A percentile compares a stretch with the other conserved stretches of the same genome.
phyloP scores from a whole-genome alignment of 345 rosid species.

The Acer yangbiense region DNA sequence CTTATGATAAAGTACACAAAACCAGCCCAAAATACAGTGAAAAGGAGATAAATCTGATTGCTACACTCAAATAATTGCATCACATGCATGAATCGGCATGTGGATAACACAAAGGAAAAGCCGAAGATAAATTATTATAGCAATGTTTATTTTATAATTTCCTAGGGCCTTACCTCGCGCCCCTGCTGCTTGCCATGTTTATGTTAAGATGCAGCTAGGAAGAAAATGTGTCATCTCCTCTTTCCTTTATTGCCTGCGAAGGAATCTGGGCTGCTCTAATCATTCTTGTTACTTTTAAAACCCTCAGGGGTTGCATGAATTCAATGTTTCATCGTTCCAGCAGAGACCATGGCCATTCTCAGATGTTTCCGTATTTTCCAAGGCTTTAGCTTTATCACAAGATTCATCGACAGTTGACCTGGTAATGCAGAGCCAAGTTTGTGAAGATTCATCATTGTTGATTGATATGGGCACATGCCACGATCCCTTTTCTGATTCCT shows the following conservation, averaged over 20 bases:
- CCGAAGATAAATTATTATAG: not conserved
- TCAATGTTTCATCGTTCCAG: not conserved
- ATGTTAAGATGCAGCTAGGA: not conserved
- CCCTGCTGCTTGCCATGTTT: not conserved
- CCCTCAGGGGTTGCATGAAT: conserved; percentile 11
- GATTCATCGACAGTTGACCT: conserved; percentile 27
- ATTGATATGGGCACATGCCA: conserved; percentile 77
- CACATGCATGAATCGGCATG: not conserved
- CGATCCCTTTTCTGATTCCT: conserved; percentile 89
- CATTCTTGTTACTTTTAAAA: conserved; percentile 1
- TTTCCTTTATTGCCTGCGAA: not conserved
- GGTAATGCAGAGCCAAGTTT: conserved; percentile 70
- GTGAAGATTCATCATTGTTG: conserved; percentile 30
- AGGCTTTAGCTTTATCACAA: conserved; percentile 19
- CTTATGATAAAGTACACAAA: not conserved
- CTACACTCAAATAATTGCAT: not conserved
- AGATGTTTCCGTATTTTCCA: conserved; percentile 16
- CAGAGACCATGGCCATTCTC: conserved; percentile 17
- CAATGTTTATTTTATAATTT: not conserved
- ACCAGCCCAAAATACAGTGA: not conserved
- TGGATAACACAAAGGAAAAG: not conserved
- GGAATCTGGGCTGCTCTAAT: conserved; percentile 9
- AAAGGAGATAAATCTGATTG: not conserved
- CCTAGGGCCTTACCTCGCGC: not conserved
- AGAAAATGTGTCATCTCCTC: not conserved